Percentiles rank a stretch among this genome's conserved stretches.
Evolutionary conservation across 306 rosid species (phyloP).

Genomic region (Trifolium subterraneum): DNA sequence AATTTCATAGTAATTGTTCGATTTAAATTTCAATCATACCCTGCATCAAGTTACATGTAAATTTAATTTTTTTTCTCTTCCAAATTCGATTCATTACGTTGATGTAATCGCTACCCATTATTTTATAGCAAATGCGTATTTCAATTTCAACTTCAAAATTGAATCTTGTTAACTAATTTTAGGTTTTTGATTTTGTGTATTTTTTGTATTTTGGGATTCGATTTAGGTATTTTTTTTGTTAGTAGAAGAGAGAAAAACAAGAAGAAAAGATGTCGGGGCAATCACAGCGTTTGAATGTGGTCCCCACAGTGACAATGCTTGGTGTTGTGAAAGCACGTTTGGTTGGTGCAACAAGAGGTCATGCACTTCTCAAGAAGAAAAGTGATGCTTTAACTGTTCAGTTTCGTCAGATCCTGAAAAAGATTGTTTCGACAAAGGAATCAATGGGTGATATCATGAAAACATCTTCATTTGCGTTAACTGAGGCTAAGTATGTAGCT

Average conservation of each 20-base stretch:
- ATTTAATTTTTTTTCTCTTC: not conserved
- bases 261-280: conserved; percentile 72
- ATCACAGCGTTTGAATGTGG: conserved; percentile 88
- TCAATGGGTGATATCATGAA: conserved; percentile 97
- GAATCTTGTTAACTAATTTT: conserved; percentile 2
- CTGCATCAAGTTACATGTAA: not conserved
- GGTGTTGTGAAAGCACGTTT: conserved; percentile 85
- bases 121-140: not conserved
- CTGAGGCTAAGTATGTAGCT: conserved; percentile 93
- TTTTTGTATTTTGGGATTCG: not conserved
- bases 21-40: not conserved
- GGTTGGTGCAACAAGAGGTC: conserved; percentile 92
- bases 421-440: conserved; percentile 89
- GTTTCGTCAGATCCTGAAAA: conserved; percentile 83
- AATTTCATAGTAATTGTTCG: not conserved
- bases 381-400: conserved; percentile 94
- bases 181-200: conserved; percentile 12
- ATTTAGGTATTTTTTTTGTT: conserved; percentile 26
- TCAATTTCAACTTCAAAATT: conserved; percentile 28
- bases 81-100: not conserved
- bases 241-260: conserved; percentile 29
- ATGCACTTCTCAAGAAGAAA: conserved; percentile 96
- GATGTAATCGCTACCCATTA: not conserved
- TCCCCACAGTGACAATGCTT: conserved; percentile 95
- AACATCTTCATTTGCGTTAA: conserved; percentile 78